Evolutionary conservation across 176 grass and related monocot species (phyloP), one percentile per base, ranked within the genome.

Genomic region (Phoenix dactylifera): DNA sequence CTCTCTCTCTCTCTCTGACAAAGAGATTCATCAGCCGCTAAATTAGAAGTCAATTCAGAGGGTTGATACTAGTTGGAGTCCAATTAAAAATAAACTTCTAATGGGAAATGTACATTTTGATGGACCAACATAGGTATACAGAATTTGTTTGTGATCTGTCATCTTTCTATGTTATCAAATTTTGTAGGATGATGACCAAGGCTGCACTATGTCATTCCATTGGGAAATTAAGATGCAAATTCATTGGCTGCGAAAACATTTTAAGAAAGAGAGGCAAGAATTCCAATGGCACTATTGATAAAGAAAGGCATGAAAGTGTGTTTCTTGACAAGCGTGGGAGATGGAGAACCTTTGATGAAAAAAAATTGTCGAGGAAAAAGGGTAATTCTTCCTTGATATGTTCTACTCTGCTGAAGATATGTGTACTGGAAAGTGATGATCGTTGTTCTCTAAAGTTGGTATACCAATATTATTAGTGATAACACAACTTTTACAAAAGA

Each of bases 361-460:
- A 95, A 77, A 87, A 90, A 50, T 62, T 90, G 24, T 95, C 91
- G 1, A 68, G 86, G 58, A 95, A 95, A 77, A 90, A 69, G 48
- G 83, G 91, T 90, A 77, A 65, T 28, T 53, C 18, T 44, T 44
- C 7, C 35, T 44, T 4, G n/a, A 15, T 18, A 16, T 59, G 18
- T 58, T 23, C 57, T 14, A 28, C 10, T 44, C 7, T 44, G 22
- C 20, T 15, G 4, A 58, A 6, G 9, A 26, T 17, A 15, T 15
- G 15, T 1, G 28, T 30, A 30, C 28, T 30, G 4, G 5, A 30
- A 6, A 30, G 28, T 30, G 28, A 15, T 18, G 26, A 26, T 3
- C 12, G 15, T 17, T 18, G 20, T 67, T 4, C 1, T 18, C 19
- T 52, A 15, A 4, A 4, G 18, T 16, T 2, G 6, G 7, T 22